A percentile compares a stretch with the other conserved stretches of the same genome.
Evolutionary conservation across 768 basidiomycete genomes (phyloP).

Genomic region (Pholiota conissans): DNA sequence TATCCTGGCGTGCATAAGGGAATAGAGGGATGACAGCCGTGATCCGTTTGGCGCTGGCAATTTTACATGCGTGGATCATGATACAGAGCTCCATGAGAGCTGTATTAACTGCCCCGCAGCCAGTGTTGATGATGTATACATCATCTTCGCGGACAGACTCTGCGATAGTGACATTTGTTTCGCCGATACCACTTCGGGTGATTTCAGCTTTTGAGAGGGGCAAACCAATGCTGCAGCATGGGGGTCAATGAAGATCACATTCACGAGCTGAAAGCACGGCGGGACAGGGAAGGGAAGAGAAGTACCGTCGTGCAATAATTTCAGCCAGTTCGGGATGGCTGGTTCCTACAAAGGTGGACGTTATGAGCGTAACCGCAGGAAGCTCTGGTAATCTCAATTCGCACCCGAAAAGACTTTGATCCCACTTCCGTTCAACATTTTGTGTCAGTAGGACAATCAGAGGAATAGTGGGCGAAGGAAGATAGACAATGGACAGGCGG

Average conservation of each 20-base stretch:
- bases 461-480: conserved; percentile 3
- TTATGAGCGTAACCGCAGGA: not conserved
- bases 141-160: conserved; percentile 98
- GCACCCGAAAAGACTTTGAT: conserved; percentile 59
- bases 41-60: conserved; percentile 96
- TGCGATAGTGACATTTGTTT: conserved; percentile 87
- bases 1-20: conserved; percentile 97
- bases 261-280: conserved; percentile 16
- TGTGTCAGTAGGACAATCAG: conserved; percentile 1
- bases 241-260: conserved; percentile 21
- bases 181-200: conserved; percentile 86
- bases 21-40: conserved; percentile 98
- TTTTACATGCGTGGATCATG: conserved; percentile 99
- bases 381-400: conserved; percentile 8
- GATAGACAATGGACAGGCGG: not conserved
- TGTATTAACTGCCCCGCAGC: conserved; percentile 84
- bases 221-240: conserved; percentile 73
- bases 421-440: conserved; percentile 55
- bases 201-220: conserved; percentile 87
- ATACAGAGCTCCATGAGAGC: conserved; percentile 98
- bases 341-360: conserved; percentile 56
- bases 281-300: conserved; percentile 22
- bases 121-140: conserved; percentile 97
- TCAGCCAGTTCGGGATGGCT: conserved; percentile 96
- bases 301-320: conserved; percentile 88